These are phyloP conservation scores for Nemania sp. DNA, from an alignment of 2,329 filamentous ascomycete genomes.

Conservation along the genomic window DNA sequence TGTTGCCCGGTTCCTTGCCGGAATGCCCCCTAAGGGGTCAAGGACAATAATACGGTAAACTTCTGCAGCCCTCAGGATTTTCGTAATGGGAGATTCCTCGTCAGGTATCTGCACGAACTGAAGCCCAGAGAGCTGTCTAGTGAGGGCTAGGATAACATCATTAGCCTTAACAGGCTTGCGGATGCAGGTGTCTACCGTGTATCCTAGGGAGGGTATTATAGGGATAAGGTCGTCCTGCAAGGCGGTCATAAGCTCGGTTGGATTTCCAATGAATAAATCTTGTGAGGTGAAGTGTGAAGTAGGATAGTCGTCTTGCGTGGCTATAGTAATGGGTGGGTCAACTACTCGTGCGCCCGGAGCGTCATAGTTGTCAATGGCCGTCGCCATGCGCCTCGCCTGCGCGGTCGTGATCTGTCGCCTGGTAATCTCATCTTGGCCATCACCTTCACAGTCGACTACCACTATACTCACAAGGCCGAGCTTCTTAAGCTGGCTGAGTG, in stretches of 20 bases:
- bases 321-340: conserved; percentile 64
- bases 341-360: conserved; percentile 76
- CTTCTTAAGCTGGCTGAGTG: conserved; percentile 83
- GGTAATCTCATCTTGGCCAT: conserved; percentile 48
- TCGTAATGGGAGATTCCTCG: conserved; percentile 53
- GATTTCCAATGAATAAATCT: conserved; percentile 57
- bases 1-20: conserved; percentile 70
- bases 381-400: conserved; percentile 79
- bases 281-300: conserved; percentile 53
- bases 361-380: conserved; percentile 77
- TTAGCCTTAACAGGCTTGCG: conserved; percentile 58
- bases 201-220: conserved; percentile 69
- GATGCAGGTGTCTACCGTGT: conserved; percentile 56
- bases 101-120: conserved; percentile 58
- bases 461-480: conserved; percentile 86
- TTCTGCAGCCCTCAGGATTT: conserved; percentile 54
- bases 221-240: conserved; percentile 77
- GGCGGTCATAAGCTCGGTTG: conserved; percentile 71
- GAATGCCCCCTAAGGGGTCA: conserved; percentile 87
- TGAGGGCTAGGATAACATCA: conserved; percentile 81
- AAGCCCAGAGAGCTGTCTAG: conserved; percentile 79
- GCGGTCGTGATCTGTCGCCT: conserved; percentile 63
- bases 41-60: conserved; percentile 90
- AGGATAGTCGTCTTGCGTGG: conserved; percentile 40
- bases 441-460: conserved; percentile 77